Conservation (phyloP, 148 eudicot species). For the Persicaria maculosa region DNA sequence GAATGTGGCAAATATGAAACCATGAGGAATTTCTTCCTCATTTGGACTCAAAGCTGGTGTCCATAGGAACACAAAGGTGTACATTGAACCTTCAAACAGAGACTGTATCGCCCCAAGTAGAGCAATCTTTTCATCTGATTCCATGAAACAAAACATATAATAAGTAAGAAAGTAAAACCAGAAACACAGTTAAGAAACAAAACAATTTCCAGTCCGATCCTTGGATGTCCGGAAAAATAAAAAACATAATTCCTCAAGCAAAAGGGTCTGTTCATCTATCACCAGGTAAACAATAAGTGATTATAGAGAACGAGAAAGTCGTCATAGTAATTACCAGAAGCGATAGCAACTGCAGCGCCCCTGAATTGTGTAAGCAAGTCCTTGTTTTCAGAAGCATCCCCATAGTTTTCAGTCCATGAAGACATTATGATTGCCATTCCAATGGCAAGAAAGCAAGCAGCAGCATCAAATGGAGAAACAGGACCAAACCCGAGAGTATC, state of each 20-base stretch:
- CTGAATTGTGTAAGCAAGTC: conserved; percentile 82
- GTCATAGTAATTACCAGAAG: conserved; percentile 51
- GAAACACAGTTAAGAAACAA: too few species aligned
- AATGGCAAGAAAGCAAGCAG: conserved; percentile 27
- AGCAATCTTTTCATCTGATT: conserved; percentile 88
- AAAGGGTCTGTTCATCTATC: too few species aligned
- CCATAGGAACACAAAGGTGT: conserved; percentile 96
- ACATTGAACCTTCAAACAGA: conserved; percentile 97
- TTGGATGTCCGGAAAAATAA: too few species aligned
- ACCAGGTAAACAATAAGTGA: too few species aligned
- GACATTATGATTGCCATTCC: conserved; percentile 77
- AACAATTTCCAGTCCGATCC: too few species aligned
- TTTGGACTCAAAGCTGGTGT: conserved; percentile 97
- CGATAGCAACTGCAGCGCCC: conserved; percentile 90
- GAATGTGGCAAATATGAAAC: too few species aligned
- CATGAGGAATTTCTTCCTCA: conserved; percentile 42
- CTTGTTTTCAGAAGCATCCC: conserved; percentile 88
- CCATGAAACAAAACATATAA: conserved; percentile 7
- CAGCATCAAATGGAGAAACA: conserved; percentile 87
- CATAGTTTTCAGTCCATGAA: conserved; percentile 89
- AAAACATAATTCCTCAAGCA: too few species aligned
- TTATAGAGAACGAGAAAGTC: too few species aligned
- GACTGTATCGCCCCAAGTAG: conserved; percentile 95
- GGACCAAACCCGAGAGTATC: conserved; percentile 62
- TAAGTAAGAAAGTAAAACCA: too few species aligned